Percentiles rank a stretch among this genome's conserved stretches.
Conservation (phyloP, 257 asterid species). For the Nemophila menziesii region DNA sequence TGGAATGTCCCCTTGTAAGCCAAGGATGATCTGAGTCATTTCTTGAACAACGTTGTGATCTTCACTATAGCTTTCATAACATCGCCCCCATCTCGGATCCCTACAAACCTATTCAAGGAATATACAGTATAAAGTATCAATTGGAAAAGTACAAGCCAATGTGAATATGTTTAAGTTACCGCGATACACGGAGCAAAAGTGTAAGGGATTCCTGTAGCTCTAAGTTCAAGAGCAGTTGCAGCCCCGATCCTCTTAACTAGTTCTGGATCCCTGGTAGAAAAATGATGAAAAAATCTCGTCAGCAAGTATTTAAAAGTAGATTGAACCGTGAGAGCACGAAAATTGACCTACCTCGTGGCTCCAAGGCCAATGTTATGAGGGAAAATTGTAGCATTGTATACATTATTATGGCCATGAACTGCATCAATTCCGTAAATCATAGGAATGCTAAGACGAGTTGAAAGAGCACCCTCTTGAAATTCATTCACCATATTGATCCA, state of each 20-base stretch:
- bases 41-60: slow-evolving; percentile 61
- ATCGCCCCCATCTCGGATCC: slow-evolving; percentile 97
- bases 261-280: slow-evolving; percentile 53
- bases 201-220: slow-evolving; percentile 60
- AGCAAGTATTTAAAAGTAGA: no score
- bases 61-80: slow-evolving; percentile 88
- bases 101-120: slow-evolving; percentile 60
- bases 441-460: slow-evolving; percentile 30
- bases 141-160: no score
- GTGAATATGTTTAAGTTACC: slow-evolving; percentile 17
- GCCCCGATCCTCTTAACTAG: slow-evolving; percentile 57
- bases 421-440: slow-evolving; percentile 37
- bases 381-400: slow-evolving; percentile 27
- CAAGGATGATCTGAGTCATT: slow-evolving; percentile 83
- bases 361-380: slow-evolving; percentile 37
- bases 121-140: no score
- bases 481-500: slow-evolving; percentile 28
- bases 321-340: no score
- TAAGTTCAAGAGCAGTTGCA: slow-evolving; percentile 64
- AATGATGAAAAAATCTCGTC: no score
- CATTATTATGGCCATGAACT: slow-evolving; percentile 33
- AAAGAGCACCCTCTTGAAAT: slow-evolving; percentile 24
- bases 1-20: slow-evolving; percentile 82
- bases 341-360: slow-evolving; percentile 33
- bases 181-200: slow-evolving; percentile 54